Percentiles rank a stretch among this genome's conserved stretches.
Evolutionary conservation across 1,139 yeast genomes (phyloP).

Genomic region (Kodamaea alishanica): DNA sequence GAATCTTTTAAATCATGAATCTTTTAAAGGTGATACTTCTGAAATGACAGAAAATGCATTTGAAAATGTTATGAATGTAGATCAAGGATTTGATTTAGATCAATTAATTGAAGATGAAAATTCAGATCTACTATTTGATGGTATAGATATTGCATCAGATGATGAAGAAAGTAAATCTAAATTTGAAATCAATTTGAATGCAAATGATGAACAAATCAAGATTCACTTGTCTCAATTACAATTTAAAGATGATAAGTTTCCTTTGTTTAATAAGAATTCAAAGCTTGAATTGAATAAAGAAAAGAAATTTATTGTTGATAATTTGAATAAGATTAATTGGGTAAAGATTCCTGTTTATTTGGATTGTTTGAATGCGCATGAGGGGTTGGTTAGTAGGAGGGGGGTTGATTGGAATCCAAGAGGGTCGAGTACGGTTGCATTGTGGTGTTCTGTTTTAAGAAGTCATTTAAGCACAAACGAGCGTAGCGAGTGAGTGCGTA

Average conservation of each 20-base stretch:
- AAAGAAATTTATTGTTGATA: slow-evolving; percentile 41
- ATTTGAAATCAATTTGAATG: slow-evolving; percentile 21
- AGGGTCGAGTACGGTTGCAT: slow-evolving; percentile 50
- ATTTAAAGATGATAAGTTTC: slow-evolving; percentile 21
- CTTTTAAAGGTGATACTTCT: slow-evolving; percentile 45
- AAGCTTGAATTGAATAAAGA: slow-evolving; percentile 41
- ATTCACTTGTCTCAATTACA: slow-evolving; percentile 18
- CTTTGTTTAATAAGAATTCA: slow-evolving; percentile 26
- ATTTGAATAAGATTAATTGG: slow-evolving; percentile 59
- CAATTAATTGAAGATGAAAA: slow-evolving; percentile 8
- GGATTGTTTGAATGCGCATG: slow-evolving; percentile 69
- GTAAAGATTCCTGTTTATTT: slow-evolving; percentile 61
- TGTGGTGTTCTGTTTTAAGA: slow-evolving; percentile 49
- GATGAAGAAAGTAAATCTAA: slow-evolving; percentile 9
- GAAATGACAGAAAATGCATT: slow-evolving; percentile 35
- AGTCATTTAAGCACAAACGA: slow-evolving; percentile 7
- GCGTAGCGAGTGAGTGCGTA: too few species aligned
- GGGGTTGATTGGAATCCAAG: slow-evolving; percentile 54
- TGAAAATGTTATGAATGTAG: slow-evolving; percentile 40
- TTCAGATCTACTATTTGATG: not conserved
- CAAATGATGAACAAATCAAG: slow-evolving; percentile 26
- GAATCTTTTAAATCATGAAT: slow-evolving; percentile 28
- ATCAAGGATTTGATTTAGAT: slow-evolving; percentile 23
- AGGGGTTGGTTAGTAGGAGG: slow-evolving; percentile 65
- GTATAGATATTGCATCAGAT: slow-evolving; percentile 1